A percentile compares a stretch with the other conserved stretches of the same genome.
phyloP scores from a whole-genome alignment of 1,284 basidiomycete genomes.

The Moesziomyces aphidis region DNA sequence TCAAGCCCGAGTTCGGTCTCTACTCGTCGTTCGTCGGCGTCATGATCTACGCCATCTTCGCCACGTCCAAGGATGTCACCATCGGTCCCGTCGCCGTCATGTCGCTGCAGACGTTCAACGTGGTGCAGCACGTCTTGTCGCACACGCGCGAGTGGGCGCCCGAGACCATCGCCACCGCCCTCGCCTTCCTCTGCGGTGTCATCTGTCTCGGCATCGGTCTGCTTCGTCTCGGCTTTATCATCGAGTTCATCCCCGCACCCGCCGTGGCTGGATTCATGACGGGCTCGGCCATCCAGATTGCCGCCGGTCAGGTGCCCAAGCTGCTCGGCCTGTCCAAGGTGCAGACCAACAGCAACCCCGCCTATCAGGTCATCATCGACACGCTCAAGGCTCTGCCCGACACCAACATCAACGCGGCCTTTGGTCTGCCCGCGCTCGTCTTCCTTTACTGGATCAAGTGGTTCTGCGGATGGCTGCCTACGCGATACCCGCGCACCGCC shows the following conservation, averaged over 20 bases:
- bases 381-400: constrained; percentile 83
- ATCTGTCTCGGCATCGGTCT: constrained; percentile 92
- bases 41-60: constrained; percentile 74
- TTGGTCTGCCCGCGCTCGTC: constrained; percentile 82
- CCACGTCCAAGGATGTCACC: constrained; percentile 68
- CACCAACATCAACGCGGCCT: constrained; percentile 85
- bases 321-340: constrained; percentile 60
- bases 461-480: constrained; percentile 74
- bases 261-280: constrained; percentile 88
- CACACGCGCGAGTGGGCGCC: constrained; percentile 30
- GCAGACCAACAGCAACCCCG: constrained; percentile 70
- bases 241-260: constrained; percentile 92
- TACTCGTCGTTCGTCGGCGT: constrained; percentile 95
- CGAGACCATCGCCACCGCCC: constrained; percentile 83
- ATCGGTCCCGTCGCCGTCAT: constrained; percentile 80
- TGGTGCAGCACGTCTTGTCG: constrained; percentile 50
- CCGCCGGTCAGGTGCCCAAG: constrained; percentile 65
- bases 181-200: constrained; percentile 90
- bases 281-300: constrained; percentile 67
- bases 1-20: constrained; percentile 88
- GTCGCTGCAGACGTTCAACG: constrained; percentile 87
- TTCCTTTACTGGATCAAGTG: constrained; percentile 82
- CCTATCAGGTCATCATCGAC: constrained; percentile 91
- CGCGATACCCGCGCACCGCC: constrained; percentile 79
- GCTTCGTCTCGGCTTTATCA: constrained; percentile 91